Evolutionary conservation across 2,329 filamentous ascomycete genomes (phyloP), one percentile per base, ranked within the genome.

Genomic region (Pleomassaria siparia): DNA sequence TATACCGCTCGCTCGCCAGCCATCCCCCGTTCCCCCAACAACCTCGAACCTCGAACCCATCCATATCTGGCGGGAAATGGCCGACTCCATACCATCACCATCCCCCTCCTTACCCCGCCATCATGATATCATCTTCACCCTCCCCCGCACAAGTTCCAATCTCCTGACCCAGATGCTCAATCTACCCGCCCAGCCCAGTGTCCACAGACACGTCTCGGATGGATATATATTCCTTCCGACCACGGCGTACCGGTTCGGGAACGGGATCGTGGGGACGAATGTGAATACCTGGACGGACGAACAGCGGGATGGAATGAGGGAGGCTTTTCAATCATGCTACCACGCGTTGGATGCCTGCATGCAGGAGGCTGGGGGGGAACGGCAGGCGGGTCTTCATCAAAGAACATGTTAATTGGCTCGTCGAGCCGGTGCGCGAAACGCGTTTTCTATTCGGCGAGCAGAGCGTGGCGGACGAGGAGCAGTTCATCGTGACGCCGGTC

Each of bases 121-220:
- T 32, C 53, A 58, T 41, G 56, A 59, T 33, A 47, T 59, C 25
- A 37, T 60, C 21, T 49, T 63, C 30, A 59, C 56, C 13, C 53
- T 58, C 12, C 61, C 59, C 0, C 56, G 61, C n/a, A 63, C 59
- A 21, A 53, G 55, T 6, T 63, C 59, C 1, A 54, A 59, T 32
- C 53, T 64, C 3, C 32, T 64, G 2, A 50, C 50, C n/a, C 50
- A 54, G 18, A 47, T 64, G 10, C 52, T 64, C 22, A 54, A 58
- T 10, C 56, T 63, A 18, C 48, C 51, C 12, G 29, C 43, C 11
- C 58, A 64, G 25, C 47, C 46, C 6, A 43, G 42, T 10, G 28
- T 63, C 15, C 25, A 49, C 15, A 40, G 44, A 0, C 54, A 56
- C 26, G 42, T 54, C 0, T 46, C 44, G 6, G 53, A 60, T 26